These are phyloP conservation scores for Ophiostoma tasmaniense DNA, from an alignment of 2,329 filamentous ascomycete genomes.

Conservation along the genomic window DNA sequence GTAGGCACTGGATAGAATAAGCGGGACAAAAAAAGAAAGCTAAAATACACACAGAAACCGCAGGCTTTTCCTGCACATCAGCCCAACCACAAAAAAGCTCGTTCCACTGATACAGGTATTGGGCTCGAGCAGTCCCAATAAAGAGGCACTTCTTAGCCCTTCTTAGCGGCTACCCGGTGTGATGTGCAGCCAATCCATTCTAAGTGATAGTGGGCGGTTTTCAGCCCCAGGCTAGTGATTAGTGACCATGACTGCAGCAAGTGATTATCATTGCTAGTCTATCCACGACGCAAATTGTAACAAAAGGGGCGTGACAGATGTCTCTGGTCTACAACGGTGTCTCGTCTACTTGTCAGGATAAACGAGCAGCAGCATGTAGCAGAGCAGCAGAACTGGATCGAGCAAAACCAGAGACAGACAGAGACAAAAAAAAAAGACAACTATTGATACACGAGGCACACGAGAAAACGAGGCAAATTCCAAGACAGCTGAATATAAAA, in stretches of 20 bases:
- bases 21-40: not conserved
- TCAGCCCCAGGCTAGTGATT: not conserved
- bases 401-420: not conserved
- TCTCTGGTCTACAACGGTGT: not conserved
- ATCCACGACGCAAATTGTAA: not conserved
- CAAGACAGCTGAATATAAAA: not conserved
- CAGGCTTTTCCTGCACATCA: not conserved
- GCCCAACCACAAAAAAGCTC: not conserved
- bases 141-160: not conserved
- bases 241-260: not conserved
- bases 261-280: not conserved
- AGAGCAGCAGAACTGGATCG: not conserved
- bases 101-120: not conserved
- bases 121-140: not conserved
- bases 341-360: slow-evolving; percentile 2
- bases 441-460: not conserved
- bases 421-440: not conserved
- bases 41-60: too few species aligned
- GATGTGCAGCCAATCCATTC: not conserved
- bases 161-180: not conserved
- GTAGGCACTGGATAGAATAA: not conserved
- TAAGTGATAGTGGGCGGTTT: not conserved
- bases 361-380: not conserved
- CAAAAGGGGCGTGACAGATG: not conserved
- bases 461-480: not conserved